These are phyloP conservation scores for Heterobasidion occidentale DNA, from an alignment of 1,284 basidiomycete species.

Conservation along the genomic window DNA sequence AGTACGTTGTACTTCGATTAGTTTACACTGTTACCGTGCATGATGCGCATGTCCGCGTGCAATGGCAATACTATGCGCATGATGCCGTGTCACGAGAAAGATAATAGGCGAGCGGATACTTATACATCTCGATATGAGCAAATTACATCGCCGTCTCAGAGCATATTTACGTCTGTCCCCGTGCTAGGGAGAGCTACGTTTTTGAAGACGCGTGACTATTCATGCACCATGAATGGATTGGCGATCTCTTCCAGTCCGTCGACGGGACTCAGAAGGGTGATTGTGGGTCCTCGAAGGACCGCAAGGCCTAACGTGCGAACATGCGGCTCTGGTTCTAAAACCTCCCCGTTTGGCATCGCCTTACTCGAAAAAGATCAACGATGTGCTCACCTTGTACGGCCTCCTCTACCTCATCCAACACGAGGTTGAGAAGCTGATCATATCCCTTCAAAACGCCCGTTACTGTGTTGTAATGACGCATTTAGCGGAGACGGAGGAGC, in stretches of 20 bases:
- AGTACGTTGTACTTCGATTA: neutral
- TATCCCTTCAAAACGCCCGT: slow-evolving; percentile 91
- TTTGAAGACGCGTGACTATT: slow-evolving; percentile 18
- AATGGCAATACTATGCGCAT: neutral
- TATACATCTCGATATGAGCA: neutral
- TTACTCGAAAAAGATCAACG: neutral
- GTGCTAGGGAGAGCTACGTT: too few relatives aligned
- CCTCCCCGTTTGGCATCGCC: slow-evolving; percentile 3
- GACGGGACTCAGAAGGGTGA: slow-evolving; percentile 87
- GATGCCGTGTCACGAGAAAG: neutral
- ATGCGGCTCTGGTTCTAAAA: slow-evolving; percentile 54
- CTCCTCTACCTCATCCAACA: slow-evolving; percentile 86
- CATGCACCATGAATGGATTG: slow-evolving; percentile 67
- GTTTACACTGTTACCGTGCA: neutral
- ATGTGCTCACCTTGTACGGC: slow-evolving; percentile 45
- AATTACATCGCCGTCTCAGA: neutral
- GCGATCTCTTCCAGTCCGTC: slow-evolving; percentile 89
- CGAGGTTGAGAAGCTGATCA: slow-evolving; percentile 95
- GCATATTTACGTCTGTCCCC: neutral
- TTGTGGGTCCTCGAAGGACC: slow-evolving; percentile 87
- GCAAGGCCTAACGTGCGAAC: slow-evolving; percentile 73
- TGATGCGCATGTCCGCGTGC: neutral
- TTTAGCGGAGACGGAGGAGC: neutral
- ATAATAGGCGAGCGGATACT: neutral
- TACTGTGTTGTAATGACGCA: slow-evolving; percentile 41